These are phyloP conservation scores for Persicaria maculosa DNA, from an alignment of 148 eudicot species.

Conservation along the genomic window DNA sequence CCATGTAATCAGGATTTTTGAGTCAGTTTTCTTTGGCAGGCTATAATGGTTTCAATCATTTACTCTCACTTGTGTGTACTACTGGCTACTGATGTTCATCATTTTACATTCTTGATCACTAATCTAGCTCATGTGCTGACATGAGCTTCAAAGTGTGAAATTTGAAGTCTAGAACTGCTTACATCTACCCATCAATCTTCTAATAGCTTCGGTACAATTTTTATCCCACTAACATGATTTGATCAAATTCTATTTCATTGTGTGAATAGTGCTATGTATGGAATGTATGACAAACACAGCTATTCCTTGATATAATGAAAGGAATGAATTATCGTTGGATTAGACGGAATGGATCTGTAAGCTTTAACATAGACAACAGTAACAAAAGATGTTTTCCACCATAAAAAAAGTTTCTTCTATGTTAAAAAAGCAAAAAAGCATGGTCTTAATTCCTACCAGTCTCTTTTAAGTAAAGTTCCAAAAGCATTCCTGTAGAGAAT, in stretches of 20 bases:
- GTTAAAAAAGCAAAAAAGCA: neutral
- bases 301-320: neutral
- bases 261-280: neutral
- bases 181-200: neutral
- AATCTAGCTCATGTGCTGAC: neutral
- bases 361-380: neutral
- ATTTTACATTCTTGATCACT: neutral
- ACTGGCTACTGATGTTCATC: neutral
- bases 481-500: neutral
- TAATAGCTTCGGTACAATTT: too few relatives aligned
- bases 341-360: neutral
- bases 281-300: neutral
- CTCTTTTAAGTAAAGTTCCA: constrained; percentile 8
- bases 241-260: too few relatives aligned
- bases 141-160: neutral
- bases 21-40: neutral
- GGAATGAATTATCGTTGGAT: neutral
- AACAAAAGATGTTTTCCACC: neutral
- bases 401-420: neutral
- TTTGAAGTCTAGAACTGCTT: neutral
- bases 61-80: neutral
- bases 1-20: neutral
- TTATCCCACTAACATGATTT: too few relatives aligned
- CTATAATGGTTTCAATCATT: constrained; percentile 10
- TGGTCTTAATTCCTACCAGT: neutral